Base-by-base conservation (phyloP, 2,329 filamentous ascomycete genomes). In the Venturia carpophila region DNA sequence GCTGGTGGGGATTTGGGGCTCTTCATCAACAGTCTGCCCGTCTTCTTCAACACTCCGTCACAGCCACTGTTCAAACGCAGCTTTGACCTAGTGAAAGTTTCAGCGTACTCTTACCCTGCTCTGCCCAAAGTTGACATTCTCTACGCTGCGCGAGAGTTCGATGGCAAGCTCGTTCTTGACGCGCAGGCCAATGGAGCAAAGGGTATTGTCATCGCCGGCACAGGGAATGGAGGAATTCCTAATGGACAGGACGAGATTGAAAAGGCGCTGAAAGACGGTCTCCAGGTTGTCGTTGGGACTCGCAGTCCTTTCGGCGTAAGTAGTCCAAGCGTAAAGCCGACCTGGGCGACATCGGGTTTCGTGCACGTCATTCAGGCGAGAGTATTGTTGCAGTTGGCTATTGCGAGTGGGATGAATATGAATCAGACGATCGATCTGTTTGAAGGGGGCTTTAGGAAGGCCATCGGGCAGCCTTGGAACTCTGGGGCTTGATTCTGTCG, bases 61-160 rank as follows among this genome's bases (percentile, higher is more conserved):
- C 69, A 68, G 42, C 69, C 70, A 4, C 55, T 71, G 5, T 67
- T 37, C 19, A 73, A 73, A 56, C 65, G 69, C 17, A 62, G 65
- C 11, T 73, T 73, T 55, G 63, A 69, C 52, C 21, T 73, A 5
- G 58, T 27, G 1, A 45, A 34, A 3, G 70, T 72, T 0, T 71
- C 69, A 0, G 65, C 45, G 0, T 61, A 72, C 0, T 68, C 69
- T 0, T 71, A 68, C 49, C 70, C 71, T 0, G 66, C 67, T 0
- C 66, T 73, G 6, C 71, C 71, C 0, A 72, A 72, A 65, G 70
- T 73, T n/a, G 70, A 73, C 49, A 73, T 72, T 9, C 68, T 72
- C 19, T 73, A 72, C 47, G 71, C 71, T 0, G 71, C 71, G 2
- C 70, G 71, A 30, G 69, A 70, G 58, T 73, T 73, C 13, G 69